These are phyloP conservation scores for Petunia axillaris DNA, from an alignment of 257 asterid species.

Conservation along the genomic window DNA sequence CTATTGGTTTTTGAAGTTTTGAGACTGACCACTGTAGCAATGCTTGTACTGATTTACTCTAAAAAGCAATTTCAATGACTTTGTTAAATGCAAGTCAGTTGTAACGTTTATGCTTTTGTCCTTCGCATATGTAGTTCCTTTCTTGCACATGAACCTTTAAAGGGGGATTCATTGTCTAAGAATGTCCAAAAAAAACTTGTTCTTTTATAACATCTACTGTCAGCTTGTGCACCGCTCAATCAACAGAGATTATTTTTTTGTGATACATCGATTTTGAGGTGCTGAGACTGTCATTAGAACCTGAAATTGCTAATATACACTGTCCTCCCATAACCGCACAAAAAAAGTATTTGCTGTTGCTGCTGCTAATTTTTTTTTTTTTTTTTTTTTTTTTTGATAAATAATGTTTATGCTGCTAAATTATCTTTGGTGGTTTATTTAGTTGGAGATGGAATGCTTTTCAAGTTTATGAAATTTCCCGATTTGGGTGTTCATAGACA, in stretches of 20 bases:
- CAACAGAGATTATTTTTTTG: not conserved
- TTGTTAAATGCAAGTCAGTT: not conserved
- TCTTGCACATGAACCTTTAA: not conserved
- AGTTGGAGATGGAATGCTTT: constrained; percentile 14
- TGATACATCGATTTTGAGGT: not conserved
- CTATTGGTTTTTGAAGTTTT: not conserved
- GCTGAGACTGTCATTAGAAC: not conserved
- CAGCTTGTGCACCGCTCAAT: not conserved
- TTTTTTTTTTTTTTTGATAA: no score
- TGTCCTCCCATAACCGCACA: not conserved
- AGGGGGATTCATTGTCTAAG: not conserved
- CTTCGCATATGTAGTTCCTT: not conserved
- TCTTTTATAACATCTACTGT: not conserved
- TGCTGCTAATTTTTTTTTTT: not conserved
- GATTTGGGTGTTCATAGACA: not conserved
- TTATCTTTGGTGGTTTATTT: not conserved
- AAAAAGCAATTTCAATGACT: not conserved
- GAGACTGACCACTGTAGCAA: not conserved
- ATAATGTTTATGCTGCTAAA: no score
- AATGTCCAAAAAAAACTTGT: not conserved
- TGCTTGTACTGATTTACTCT: not conserved
- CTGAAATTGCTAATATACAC: not conserved
- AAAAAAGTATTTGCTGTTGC: no score
- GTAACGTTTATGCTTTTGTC: not conserved
- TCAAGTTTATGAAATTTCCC: not conserved